Base-by-base conservation (phyloP, 1,284 basidiomycete species). In the Melampsora occidentalis region DNA sequence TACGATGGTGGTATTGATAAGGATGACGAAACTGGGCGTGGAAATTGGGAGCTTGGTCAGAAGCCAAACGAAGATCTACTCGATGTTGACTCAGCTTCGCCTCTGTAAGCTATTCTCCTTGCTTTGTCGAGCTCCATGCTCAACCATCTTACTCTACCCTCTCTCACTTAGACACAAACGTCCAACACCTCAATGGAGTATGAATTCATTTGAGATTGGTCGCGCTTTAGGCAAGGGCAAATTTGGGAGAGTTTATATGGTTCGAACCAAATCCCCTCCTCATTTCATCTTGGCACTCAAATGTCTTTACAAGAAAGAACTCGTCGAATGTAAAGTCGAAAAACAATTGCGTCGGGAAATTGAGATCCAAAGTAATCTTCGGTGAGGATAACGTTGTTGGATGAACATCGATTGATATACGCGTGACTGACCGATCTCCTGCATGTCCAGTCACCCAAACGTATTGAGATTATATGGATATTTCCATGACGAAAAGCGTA, bases 221-320 rank as follows among this genome's bases (percentile, higher is more conserved):
- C 88, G 94, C 10, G 94, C 94, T 2, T 88, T 99, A 0, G 97
- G 97, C 35, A 98, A 99, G 83, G 97, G 97, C 78, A 98, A 98
- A 85, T 99, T 99, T 81, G 97, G 97, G 0, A 91, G 94, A 0
- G 97, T 99, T 33, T 99, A 99, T 86, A 94, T 99, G 89, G 94
- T 97, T 57, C 90, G 96, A 69, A 99, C 97, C 3, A 94, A 94
- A 82, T 84, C 86, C 75, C 88, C 90, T 78, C 92, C 93, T 0
- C 89, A 89, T 78, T 99, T 94, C 86, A 97, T 98, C 81, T 89
- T 99, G 80, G 97, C 96, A 10, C 89, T 99, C 84, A 99, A 99
- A 85, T 95, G 93, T 80, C 86, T 98, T 77, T 97, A 97, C 87
- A 99, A 99, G 85, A 91, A 91, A 71, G 96, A 99, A 84, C 90